Percentiles rank a stretch among this genome's conserved stretches.
These are phyloP conservation scores for Kwoniella bestiolae DNA, from an alignment of 768 basidiomycete genomes.

Conservation along the genomic window DNA sequence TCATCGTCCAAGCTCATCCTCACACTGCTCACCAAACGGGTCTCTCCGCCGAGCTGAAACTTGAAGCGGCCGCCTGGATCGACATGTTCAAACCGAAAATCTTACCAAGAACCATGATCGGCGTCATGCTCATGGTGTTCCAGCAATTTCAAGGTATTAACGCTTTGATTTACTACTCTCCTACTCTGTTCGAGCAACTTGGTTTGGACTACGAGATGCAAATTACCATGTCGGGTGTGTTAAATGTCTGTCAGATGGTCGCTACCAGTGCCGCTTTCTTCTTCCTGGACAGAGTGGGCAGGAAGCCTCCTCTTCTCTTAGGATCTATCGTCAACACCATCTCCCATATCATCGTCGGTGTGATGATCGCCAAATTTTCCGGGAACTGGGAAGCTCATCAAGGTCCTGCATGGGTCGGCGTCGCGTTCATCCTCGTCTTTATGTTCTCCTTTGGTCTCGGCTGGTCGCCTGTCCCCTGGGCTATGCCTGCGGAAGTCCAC, in stretches of 20 bases:
- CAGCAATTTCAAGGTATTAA: slow-evolving; percentile 3
- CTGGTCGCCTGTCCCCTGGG: slow-evolving; percentile 68
- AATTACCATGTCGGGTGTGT: slow-evolving; percentile 69
- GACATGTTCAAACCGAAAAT: slow-evolving; percentile 7
- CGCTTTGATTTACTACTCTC: slow-evolving; percentile 68
- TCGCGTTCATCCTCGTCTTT: slow-evolving; percentile 10
- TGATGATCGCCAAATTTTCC: slow-evolving; percentile 5
- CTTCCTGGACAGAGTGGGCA: not conserved
- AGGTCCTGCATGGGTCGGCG: not conserved
- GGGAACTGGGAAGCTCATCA: slow-evolving; percentile 1
- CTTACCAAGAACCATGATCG: not conserved
- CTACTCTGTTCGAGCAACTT: slow-evolving; percentile 66
- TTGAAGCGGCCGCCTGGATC: slow-evolving; percentile 1
- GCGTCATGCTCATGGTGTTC: slow-evolving; percentile 3
- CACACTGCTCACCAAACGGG: not conserved
- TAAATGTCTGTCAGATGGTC: slow-evolving; percentile 58
- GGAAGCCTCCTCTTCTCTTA: not conserved
- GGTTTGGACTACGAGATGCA: slow-evolving; percentile 62
- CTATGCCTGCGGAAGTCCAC: slow-evolving; percentile 81
- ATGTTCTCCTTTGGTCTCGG: slow-evolving; percentile 13
- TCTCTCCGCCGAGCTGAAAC: not conserved
- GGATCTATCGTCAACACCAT: not conserved
- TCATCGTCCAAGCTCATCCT: not conserved
- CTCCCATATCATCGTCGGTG: slow-evolving; percentile 1
- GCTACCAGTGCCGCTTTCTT: not conserved